A percentile compares a stretch with the other conserved stretches of the same genome.
phyloP scores from a whole-genome alignment of 2,329 filamentous ascomycete genomes.

The Diaporthe capsici region DNA sequence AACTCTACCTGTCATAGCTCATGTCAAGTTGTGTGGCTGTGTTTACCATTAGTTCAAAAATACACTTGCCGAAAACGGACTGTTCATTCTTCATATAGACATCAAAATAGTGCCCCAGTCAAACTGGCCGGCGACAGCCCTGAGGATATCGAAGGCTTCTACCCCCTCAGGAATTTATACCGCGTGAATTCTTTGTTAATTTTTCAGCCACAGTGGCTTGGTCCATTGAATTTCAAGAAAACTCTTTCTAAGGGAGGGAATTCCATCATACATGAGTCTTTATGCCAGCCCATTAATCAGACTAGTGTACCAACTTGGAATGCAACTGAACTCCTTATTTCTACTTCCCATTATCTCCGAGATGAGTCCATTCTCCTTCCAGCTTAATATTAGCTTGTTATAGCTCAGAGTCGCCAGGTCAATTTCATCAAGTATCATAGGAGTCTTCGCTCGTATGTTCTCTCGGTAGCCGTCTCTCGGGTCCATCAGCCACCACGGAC shows the following conservation, averaged over 20 bases:
- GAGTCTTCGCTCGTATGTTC: background rate
- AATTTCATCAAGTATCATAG: background rate
- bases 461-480: too few relatives aligned
- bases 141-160: too few relatives aligned
- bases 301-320: background rate
- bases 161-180: too few relatives aligned
- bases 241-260: background rate
- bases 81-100: too few relatives aligned
- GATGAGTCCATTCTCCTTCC: background rate
- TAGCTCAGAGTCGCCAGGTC: background rate
- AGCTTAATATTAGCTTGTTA: too few relatives aligned
- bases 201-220: background rate
- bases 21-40: too few relatives aligned
- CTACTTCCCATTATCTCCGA: background rate
- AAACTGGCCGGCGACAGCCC: too few relatives aligned
- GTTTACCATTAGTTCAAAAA: rapidly evolving
- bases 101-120: too few relatives aligned
- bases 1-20: rapidly evolving
- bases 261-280: background rate
- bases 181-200: background rate
- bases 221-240: background rate
- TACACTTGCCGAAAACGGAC: too few relatives aligned
- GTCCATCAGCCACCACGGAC: background rate
- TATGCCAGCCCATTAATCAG: background rate
- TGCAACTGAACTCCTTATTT: background rate